These are phyloP conservation scores for Skeletonema tropicum DNA, from an alignment of 108 stramenopile species.

Conservation along the genomic window DNA sequence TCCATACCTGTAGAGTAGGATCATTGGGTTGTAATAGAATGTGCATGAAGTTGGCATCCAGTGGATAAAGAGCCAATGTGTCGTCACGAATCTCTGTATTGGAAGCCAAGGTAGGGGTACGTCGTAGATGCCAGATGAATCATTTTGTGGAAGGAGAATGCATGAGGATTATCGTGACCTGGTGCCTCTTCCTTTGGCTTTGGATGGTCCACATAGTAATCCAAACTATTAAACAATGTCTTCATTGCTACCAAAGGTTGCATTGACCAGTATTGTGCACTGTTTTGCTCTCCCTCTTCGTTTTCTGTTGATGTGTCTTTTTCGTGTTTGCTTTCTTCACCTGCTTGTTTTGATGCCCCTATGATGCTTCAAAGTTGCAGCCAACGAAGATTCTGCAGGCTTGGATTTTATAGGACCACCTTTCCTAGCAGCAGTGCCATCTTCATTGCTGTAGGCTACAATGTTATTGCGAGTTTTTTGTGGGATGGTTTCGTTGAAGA, in stretches of 20 bases:
- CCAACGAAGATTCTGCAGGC: not conserved
- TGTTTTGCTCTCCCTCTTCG: too few relatives aligned
- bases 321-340: too few relatives aligned
- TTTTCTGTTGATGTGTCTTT: too few relatives aligned
- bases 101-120: constrained; percentile 92
- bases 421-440: too few relatives aligned
- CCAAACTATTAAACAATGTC: constrained; percentile 56
- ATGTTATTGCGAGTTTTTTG: too few relatives aligned
- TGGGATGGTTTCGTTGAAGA: not conserved
- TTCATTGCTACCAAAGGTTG: constrained; percentile 81
- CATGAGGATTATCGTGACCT: constrained; percentile 36
- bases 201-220: constrained; percentile 57
- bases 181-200: constrained; percentile 36
- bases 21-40: constrained; percentile 75
- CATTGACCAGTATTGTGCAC: too few relatives aligned
- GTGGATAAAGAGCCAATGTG: constrained; percentile 72
- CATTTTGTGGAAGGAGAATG: constrained; percentile 80
- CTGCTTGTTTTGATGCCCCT: not conserved
- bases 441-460: too few relatives aligned
- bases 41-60: constrained; percentile 87
- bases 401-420: too few relatives aligned
- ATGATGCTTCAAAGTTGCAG: not conserved
- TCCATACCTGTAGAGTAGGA: constrained; percentile 74
- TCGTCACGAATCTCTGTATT: constrained; percentile 89
- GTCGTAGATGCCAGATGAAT: constrained; percentile 88